Evolutionary conservation across 129 eudicot species (phyloP), one percentile per base, ranked within the genome.

Genomic region (Kitagawia praeruptora): DNA sequence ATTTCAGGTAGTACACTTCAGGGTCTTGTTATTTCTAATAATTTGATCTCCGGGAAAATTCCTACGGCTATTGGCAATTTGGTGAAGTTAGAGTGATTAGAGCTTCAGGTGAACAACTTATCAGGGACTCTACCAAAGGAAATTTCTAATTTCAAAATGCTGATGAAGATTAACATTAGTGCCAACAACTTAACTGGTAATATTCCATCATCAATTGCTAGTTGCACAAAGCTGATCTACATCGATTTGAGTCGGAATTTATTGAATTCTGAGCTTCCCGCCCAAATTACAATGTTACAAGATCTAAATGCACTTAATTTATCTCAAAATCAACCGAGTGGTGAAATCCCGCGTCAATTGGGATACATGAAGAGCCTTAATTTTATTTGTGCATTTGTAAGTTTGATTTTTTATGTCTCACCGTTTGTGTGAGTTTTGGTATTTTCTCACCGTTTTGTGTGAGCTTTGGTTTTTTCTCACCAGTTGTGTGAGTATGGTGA

Each of bases 201-300:
- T 74, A 84, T 94, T 78, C 98, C 96, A 34, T 74, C 77, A 45
- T 81, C 85, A 1, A 81, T 94, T 75, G 82, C 81, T 67, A 66
- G 53, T 9, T 84, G 92, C 49, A 46, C 78, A 11, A 85, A 81
- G 28, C 81, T 91, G 44, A 91, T 88, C 9, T 82, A 77, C 3
- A 40, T 92, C 37, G 97, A 95, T 87, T 78, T 95, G 49, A 95
- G 98, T 56, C 78, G 81, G n/a, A 95, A 95, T 51, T 80, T 39
- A 19, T 69, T 95, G 70, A 12, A 48, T 15, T 96, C 90, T 13
- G 89, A 73, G 40, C 86, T 95, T 83, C 97, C 98, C 2, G 69
- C 45, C 28, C 82, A 75, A 61, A 70, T 95, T 23, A 12, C 88
- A 3, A 61, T 77, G 77, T 83, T 94, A 61, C 70, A 78, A 47